A percentile compares a stretch with the other conserved stretches of the same genome.
Conservation (phyloP, 352 stramenopile genomes). For the Globisporangium mamillatum region DNA sequence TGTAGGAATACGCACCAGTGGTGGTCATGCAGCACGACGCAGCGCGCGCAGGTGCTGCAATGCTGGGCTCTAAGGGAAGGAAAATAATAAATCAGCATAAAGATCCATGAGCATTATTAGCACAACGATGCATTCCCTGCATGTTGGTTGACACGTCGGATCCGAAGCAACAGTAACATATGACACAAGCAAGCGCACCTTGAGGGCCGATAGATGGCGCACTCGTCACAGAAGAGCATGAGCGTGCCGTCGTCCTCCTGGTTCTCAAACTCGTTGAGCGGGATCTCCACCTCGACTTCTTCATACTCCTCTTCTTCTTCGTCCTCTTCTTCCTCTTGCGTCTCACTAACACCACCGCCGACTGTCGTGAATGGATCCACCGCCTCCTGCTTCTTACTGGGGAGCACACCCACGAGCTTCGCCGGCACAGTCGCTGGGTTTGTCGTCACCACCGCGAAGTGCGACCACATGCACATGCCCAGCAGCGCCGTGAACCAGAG, state of each 20-base stretch:
- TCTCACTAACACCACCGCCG: neutral
- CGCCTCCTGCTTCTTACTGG: neutral
- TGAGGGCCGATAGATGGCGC: slow-evolving; percentile 68
- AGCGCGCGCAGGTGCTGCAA: slow-evolving; percentile 74
- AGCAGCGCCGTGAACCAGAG: slow-evolving; percentile 55
- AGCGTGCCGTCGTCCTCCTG: slow-evolving; percentile 73
- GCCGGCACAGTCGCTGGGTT: slow-evolving; percentile 71
- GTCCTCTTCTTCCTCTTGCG: slow-evolving; percentile 18
- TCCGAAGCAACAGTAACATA: neutral
- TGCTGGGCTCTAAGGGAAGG: slow-evolving; percentile 53
- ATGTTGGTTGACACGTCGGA: neutral
- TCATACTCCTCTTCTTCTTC: slow-evolving; percentile 26
- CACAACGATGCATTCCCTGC: neutral
- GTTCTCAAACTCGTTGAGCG: slow-evolving; percentile 60
- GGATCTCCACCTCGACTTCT: slow-evolving; percentile 61
- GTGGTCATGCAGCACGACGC: slow-evolving; percentile 79
- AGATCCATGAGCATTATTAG: neutral
- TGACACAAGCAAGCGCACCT: slow-evolving; percentile 31
- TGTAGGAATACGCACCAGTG: slow-evolving; percentile 55
- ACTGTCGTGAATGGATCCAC: neutral
- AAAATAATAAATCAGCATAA: neutral
- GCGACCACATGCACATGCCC: slow-evolving; percentile 70
- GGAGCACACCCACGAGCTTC: slow-evolving; percentile 26
- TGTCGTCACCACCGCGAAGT: slow-evolving; percentile 69
- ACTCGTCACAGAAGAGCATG: slow-evolving; percentile 79